Percentiles rank a stretch among this genome's conserved stretches.
Evolutionary conservation across 306 rosid genomes (phyloP).

Genomic region (Vicia villosa): DNA sequence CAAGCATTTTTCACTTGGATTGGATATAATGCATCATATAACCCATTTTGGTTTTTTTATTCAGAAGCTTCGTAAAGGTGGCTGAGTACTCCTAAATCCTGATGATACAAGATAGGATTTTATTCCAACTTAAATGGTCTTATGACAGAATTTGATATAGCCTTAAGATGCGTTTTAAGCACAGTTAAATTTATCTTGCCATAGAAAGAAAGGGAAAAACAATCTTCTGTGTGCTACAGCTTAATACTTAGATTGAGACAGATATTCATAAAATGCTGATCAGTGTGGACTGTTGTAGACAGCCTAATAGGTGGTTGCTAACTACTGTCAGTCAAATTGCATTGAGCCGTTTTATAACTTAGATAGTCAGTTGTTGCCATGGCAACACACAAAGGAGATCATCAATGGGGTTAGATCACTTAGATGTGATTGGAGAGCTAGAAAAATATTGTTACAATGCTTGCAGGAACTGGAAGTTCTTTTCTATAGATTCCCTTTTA

Average conservation of each 20-base stretch:
- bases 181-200: conserved; percentile 12
- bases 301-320: conserved; percentile 49
- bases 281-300: conserved; percentile 41
- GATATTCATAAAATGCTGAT: conserved; percentile 14
- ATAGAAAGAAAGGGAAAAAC: no score
- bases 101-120: conserved; percentile 3
- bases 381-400: conserved; percentile 49
- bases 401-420: conserved; percentile 26
- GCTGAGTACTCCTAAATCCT: not conserved
- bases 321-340: conserved; percentile 17
- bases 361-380: conserved; percentile 55
- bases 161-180: conserved; percentile 26
- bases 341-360: not conserved
- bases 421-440: conserved; percentile 49
- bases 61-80: conserved; percentile 2
- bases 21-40: not conserved
- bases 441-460: conserved; percentile 45
- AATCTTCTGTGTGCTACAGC: not conserved
- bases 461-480: conserved; percentile 40
- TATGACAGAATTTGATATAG: not conserved
- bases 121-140: not conserved
- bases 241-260: not conserved
- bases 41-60: not conserved
- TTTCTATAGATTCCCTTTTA: conserved; percentile 31
- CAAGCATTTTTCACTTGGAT: not conserved